Evolutionary conservation across 2,329 filamentous ascomycete species (phyloP).

Genomic region (Claviceps paspali): DNA sequence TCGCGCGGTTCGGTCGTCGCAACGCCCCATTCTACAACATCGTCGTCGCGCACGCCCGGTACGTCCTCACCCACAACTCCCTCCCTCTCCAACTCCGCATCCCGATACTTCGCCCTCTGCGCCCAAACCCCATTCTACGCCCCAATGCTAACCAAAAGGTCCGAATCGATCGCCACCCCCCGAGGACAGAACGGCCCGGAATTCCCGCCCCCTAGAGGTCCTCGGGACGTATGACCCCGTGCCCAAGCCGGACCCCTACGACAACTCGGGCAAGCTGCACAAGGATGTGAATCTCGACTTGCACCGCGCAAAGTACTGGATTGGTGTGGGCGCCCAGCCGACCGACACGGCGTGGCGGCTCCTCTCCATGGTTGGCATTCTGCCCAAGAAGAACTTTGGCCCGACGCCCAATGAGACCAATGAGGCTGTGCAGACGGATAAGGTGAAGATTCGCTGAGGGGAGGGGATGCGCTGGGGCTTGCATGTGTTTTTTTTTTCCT

Average conservation of each 20-base stretch:
- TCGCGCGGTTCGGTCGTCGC: slow-evolving; percentile 81
- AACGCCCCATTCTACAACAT: slow-evolving; percentile 96
- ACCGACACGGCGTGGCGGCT: slow-evolving; percentile 80
- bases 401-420: slow-evolving; percentile 13
- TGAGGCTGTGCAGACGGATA: slow-evolving; percentile 12
- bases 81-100: not conserved
- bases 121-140: no score
- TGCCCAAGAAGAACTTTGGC: slow-evolving; percentile 24
- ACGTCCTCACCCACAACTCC: slow-evolving; percentile 9
- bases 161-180: no score
- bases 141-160: no score
- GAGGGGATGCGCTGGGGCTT: not conserved
- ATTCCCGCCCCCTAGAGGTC: slow-evolving; percentile 83
- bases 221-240: slow-evolving; percentile 64
- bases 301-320: slow-evolving; percentile 78
- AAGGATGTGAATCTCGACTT: slow-evolving; percentile 87
- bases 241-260: slow-evolving; percentile 46
- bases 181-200: slow-evolving; percentile 56
- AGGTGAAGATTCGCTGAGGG: slow-evolving; percentile 16
- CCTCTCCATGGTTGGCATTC: slow-evolving; percentile 54
- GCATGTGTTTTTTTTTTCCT: not conserved
- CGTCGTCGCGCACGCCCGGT: slow-evolving; percentile 86
- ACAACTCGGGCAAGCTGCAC: slow-evolving; percentile 50
- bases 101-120: no score
- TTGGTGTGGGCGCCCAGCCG: slow-evolving; percentile 91